A percentile compares a stretch with the other conserved stretches of the same genome.
Conservation (phyloP, 345 rosid genomes). For the Eucalyptus erythrocorys region DNA sequence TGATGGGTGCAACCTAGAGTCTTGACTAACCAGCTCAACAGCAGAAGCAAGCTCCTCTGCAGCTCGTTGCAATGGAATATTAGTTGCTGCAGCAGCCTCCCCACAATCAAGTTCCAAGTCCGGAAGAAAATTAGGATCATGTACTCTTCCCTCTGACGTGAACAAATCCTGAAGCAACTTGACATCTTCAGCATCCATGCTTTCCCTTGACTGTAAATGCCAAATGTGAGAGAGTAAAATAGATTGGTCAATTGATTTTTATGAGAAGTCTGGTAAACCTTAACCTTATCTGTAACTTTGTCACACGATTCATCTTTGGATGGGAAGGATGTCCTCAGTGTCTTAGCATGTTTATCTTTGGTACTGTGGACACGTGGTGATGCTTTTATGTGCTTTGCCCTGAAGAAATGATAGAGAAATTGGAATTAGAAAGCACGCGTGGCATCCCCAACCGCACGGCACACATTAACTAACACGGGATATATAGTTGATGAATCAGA, state of each 20-base stretch:
- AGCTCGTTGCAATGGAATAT: slow-evolving; percentile 32
- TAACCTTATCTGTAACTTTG: slow-evolving; percentile 42
- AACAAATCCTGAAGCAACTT: slow-evolving; percentile 58
- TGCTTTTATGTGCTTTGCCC: slow-evolving; percentile 86
- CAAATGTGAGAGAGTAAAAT: not conserved
- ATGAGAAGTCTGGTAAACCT: not conserved
- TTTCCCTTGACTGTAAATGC: slow-evolving; percentile 41
- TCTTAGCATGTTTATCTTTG: slow-evolving; percentile 29
- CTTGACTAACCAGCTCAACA: slow-evolving; percentile 36
- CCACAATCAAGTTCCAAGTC: slow-evolving; percentile 34
- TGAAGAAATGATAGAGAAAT: slow-evolving; percentile 3
- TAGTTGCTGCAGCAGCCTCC: slow-evolving; percentile 25
- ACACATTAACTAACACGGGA: not conserved
- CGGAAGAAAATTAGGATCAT: slow-evolving; percentile 24
- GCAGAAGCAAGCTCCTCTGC: slow-evolving; percentile 2
- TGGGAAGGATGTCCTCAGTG: slow-evolving; percentile 9
- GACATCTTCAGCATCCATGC: slow-evolving; percentile 43
- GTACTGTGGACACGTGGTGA: slow-evolving; percentile 21
- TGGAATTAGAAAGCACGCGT: not conserved
- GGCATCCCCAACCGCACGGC: not conserved
- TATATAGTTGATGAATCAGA: not conserved
- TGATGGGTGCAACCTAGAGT: not conserved
- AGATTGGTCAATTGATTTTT: not conserved
- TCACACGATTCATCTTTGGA: slow-evolving; percentile 33
- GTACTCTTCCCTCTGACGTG: slow-evolving; percentile 34